A percentile compares a stretch with the other conserved stretches of the same genome.
Evolutionary conservation across 139 green algal genomes (phyloP).

Genomic region (Picochlorum sp.): DNA sequence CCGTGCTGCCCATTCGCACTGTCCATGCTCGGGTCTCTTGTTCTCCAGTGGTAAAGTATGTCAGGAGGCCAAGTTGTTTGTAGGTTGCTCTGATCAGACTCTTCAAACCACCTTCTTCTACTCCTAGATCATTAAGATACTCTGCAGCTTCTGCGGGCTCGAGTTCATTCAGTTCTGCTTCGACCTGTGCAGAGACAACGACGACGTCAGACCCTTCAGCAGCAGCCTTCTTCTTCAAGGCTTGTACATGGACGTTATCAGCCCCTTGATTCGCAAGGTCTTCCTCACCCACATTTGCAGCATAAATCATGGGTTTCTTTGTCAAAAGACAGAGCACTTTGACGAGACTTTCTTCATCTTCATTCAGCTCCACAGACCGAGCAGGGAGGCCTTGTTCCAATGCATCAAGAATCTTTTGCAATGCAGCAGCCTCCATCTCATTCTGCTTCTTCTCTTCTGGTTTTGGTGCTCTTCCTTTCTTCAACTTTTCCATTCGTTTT

Average conservation of each 20-base stretch:
- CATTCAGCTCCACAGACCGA: constrained; percentile 55
- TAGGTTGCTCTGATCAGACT: constrained; percentile 65
- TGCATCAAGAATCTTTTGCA: constrained; percentile 41
- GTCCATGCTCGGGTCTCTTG: constrained; percentile 94
- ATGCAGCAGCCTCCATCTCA: constrained; percentile 60
- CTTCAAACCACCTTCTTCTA: constrained; percentile 69
- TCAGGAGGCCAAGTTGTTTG: constrained; percentile 79
- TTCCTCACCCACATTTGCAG: constrained; percentile 85
- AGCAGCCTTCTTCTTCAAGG: constrained; percentile 49
- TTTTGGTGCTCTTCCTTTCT: constrained; percentile 67
- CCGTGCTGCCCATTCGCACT: constrained; percentile 71
- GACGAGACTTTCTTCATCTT: constrained; percentile 62
- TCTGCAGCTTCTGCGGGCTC: constrained; percentile 72
- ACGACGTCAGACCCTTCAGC: constrained; percentile 65
- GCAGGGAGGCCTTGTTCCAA: constrained; percentile 67
- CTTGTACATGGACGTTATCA: constrained; percentile 75
- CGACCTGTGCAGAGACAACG: constrained; percentile 73
- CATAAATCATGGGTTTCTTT: constrained; percentile 79
- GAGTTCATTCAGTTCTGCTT: constrained; percentile 89
- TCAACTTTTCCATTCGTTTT: constrained; percentile 72
- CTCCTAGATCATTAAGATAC: constrained; percentile 80
- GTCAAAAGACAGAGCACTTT: constrained; percentile 72
- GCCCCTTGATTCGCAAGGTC: constrained; percentile 70
- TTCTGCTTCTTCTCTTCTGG: constrained; percentile 57
- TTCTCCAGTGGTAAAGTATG: constrained; percentile 96